These are phyloP conservation scores for Mycocalia duriaeana DNA, from an alignment of 1,284 basidiomycete species.

Conservation along the genomic window DNA sequence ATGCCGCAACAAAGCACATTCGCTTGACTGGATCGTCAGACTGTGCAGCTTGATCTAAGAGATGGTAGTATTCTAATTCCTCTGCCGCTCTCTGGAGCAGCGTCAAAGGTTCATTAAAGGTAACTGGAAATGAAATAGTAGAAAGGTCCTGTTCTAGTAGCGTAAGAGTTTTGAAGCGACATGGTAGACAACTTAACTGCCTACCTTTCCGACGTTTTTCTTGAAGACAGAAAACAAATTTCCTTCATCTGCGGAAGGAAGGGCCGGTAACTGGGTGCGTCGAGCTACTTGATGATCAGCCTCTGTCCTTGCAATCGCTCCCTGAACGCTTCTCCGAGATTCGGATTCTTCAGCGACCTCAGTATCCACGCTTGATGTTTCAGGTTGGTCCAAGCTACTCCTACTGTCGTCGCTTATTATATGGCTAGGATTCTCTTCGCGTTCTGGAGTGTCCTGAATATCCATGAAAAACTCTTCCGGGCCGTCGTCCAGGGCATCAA, in stretches of 20 bases:
- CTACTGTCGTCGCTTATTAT: conserved; percentile 34
- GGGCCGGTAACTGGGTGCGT: conserved; percentile 62
- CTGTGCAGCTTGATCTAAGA: conserved; percentile 64
- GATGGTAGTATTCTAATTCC: conserved; percentile 75
- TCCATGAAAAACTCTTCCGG: conserved; percentile 71
- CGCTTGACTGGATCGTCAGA: conserved; percentile 64
- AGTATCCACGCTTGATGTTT: conserved; percentile 42
- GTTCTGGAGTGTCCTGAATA: conserved; percentile 31
- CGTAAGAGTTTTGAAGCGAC: conserved; percentile 1
- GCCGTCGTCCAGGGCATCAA: conserved; percentile 58
- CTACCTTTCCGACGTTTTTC: conserved; percentile 89
- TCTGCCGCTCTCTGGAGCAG: conserved; percentile 78
- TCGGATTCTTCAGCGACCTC: conserved; percentile 35
- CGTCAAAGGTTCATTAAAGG: conserved; percentile 86
- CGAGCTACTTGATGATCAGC: conserved; percentile 47
- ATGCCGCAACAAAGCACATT: conserved; percentile 77
- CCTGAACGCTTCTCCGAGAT: neutral
- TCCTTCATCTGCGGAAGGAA: conserved; percentile 76
- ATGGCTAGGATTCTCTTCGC: conserved; percentile 36
- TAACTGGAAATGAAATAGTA: conserved; percentile 79
- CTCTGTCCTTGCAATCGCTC: too few relatives aligned
- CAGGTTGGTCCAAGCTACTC: conserved; percentile 34
- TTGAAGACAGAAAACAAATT: conserved; percentile 83
- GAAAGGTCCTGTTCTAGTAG: conserved; percentile 71
- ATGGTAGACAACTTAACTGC: conserved; percentile 5